Base-by-base conservation (phyloP, 768 basidiomycete genomes). In the Trametes maxima region DNA sequence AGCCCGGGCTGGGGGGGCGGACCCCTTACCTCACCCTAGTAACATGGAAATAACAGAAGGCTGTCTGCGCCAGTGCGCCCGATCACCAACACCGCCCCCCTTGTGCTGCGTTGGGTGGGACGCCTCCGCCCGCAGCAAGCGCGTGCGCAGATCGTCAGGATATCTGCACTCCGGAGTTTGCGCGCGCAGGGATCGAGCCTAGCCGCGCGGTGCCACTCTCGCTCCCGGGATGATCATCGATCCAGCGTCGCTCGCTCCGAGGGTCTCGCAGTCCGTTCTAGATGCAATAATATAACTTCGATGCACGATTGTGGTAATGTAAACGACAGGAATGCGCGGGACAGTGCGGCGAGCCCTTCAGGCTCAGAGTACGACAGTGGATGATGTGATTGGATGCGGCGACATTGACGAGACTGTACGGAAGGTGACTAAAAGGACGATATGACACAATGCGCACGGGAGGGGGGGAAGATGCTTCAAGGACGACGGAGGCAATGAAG, bases 341-440 rank as follows among this genome's bases (percentile, higher is more conserved):
- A 60, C 51, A 65, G 65, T 67, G 56, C 57, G 46, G 45, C 63
- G 65, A 66, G 65, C 67, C 66, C 65, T 67, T 72, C 71, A 72
- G 69, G 72, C 77, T 54, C 66, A 54, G 74, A 70, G 69, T 72
- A 76, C 73, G 77, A 70, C 74, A 76, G 75, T 74, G 73, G 69
- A 71, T 74, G 71, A 64, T 72, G 70, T 67, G 73, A 70, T 70
- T 68, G 73, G 75, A 75, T 76, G 76, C 77, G 74, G 78, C 78
- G 79, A 81, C 79, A 80, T 70, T 76, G 75, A 69, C 73, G 67
- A 72, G 64, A 66, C 71, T 55, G 63, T 62, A 64, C 55, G 62
- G 57, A 65, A 44, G 45, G 63, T 28, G 53, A 64, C 62, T 64
- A 59, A 63, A 66, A 63, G 62, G 67, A 61, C 47, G 50, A 52